These are phyloP conservation scores for Voacanga thouarsii DNA, from an alignment of 257 asterid genomes.

Conservation along the genomic window DNA sequence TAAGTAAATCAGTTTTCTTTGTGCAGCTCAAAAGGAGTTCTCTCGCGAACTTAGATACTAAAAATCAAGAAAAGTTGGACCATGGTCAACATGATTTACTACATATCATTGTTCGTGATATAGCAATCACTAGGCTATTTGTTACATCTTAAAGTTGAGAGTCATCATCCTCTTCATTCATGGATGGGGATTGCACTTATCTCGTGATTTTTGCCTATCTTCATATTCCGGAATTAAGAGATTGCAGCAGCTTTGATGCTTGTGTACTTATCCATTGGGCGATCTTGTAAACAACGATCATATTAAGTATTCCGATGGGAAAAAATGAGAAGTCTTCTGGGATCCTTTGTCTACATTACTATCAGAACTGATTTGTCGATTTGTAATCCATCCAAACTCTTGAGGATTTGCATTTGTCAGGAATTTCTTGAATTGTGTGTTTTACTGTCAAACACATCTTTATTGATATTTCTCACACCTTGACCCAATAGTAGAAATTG, in stretches of 20 bases:
- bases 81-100: conserved; percentile 3
- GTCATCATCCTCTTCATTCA: background rate
- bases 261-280: background rate
- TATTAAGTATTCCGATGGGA: background rate
- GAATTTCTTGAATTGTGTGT: background rate
- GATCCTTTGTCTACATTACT: background rate
- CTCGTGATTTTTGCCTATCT: background rate
- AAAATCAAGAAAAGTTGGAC: conserved; percentile 4
- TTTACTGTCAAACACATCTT: background rate
- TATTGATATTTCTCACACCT: background rate
- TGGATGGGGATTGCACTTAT: background rate
- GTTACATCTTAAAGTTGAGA: background rate
- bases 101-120: background rate
- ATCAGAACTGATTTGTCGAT: background rate
- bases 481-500: background rate
- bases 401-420: background rate
- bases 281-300: too few species aligned
- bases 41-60: conserved; percentile 53
- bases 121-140: background rate
- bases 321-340: background rate
- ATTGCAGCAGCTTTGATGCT: background rate
- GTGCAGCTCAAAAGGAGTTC: conserved; percentile 84
- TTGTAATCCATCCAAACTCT: background rate
- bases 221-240: background rate
- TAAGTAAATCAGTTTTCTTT: conserved; percentile 2